phyloP scores from a whole-genome alignment of 768 basidiomycete genomes.

The Kwoniella dendrophila region DNA sequence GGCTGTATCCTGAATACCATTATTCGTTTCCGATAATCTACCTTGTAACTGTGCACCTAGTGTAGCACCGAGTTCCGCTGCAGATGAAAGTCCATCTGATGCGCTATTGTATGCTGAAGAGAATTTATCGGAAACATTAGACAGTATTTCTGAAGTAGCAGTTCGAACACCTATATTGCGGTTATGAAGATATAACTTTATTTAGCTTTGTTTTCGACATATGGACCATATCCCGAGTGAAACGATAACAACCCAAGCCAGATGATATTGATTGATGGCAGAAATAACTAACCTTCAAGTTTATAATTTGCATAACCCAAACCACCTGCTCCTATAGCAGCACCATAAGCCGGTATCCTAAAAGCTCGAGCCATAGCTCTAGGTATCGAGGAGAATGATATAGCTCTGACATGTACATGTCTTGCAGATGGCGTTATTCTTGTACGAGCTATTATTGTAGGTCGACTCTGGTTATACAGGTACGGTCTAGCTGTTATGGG shows the following conservation, averaged over 20 bases:
- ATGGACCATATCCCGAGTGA: not conserved
- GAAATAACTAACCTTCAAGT: slow-evolving; percentile 72
- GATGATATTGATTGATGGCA: not conserved
- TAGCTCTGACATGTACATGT: slow-evolving; percentile 40
- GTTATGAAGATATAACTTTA: not conserved
- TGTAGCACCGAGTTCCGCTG: slow-evolving; percentile 65
- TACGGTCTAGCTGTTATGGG: slow-evolving; percentile 10
- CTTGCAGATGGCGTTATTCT: slow-evolving; percentile 9
- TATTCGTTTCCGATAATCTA: slow-evolving; percentile 31
- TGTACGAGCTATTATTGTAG: slow-evolving; percentile 12
- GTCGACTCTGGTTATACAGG: slow-evolving; percentile 10
- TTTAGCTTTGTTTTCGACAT: not conserved
- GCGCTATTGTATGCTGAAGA: slow-evolving; percentile 43
- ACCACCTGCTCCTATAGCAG: slow-evolving; percentile 85
- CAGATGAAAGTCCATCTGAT: slow-evolving; percentile 36
- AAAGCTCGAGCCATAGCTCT: slow-evolving; percentile 83
- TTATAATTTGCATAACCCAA: slow-evolving; percentile 95
- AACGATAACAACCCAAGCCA: not conserved
- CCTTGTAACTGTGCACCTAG: slow-evolving; percentile 73
- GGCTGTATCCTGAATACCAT: slow-evolving; percentile 36
- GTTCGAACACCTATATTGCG: slow-evolving; percentile 60
- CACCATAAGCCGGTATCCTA: slow-evolving; percentile 81
- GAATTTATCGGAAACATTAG: slow-evolving; percentile 58
- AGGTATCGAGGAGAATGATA: slow-evolving; percentile 85
- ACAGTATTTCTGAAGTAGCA: slow-evolving; percentile 71